A percentile compares a stretch with the other conserved stretches of the same genome.
Conservation (phyloP, 345 rosid species). For the Salix suchowensis region DNA sequence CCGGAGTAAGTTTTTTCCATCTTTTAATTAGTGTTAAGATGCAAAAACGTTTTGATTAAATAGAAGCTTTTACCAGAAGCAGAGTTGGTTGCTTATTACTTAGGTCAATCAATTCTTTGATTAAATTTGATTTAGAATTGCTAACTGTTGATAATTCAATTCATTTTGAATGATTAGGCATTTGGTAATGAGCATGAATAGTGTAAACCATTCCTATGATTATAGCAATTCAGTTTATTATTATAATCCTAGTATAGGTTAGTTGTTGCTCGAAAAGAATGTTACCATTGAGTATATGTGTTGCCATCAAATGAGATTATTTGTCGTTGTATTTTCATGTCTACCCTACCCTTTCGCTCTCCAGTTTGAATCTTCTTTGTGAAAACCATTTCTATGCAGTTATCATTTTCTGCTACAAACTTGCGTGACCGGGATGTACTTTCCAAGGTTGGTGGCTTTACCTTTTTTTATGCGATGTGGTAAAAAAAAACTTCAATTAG, state of each 20-base stretch:
- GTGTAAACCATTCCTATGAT: too few species aligned
- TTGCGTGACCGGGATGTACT: conserved; percentile 66
- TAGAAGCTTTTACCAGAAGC: not conserved
- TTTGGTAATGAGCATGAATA: too few species aligned
- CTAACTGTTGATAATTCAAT: too few species aligned
- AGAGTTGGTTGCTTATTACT: not conserved
- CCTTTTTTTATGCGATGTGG: not conserved
- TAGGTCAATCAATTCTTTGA: not conserved
- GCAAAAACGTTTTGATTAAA: not conserved
- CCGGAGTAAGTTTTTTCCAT: not conserved
- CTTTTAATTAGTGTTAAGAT: not conserved
- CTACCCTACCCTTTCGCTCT: not conserved
- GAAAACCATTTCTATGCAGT: conserved; percentile 38
- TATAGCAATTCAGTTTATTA: too few species aligned
- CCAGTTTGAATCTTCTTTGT: conserved; percentile 1
- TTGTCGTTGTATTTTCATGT: not conserved
- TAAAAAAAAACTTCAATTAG: not conserved
- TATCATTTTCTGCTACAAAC: conserved; percentile 75
- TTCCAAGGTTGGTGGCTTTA: conserved; percentile 65
- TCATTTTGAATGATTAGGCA: too few species aligned
- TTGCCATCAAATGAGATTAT: not conserved
- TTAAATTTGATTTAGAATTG: too few species aligned
- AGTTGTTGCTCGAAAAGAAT: not conserved
- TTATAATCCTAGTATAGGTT: too few species aligned
- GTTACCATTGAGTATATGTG: not conserved